Conservation (phyloP, 2,329 filamentous ascomycete genomes). For the Apiospora aurea region DNA sequence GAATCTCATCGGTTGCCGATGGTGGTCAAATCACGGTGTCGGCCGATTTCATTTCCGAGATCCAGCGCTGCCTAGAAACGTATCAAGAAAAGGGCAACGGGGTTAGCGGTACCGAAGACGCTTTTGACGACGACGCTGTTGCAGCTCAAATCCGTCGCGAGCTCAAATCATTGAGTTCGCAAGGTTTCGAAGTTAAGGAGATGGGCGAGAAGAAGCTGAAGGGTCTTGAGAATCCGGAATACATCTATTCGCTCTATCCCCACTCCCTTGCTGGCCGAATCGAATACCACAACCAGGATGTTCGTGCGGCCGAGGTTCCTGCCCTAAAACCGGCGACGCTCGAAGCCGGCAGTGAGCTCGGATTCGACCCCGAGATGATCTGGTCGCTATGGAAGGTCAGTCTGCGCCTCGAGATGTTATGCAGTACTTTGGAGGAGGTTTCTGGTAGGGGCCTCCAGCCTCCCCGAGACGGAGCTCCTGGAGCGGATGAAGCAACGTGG, state of each 20-base stretch:
- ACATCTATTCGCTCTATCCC: slow-evolving; percentile 94
- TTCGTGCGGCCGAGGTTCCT: slow-evolving; percentile 44
- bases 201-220: slow-evolving; percentile 95
- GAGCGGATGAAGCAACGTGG: slow-evolving; percentile 72
- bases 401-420: slow-evolving; percentile 90
- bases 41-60: slow-evolving; percentile 95
- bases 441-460: slow-evolving; percentile 70
- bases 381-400: slow-evolving; percentile 92
- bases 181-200: slow-evolving; percentile 97
- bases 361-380: slow-evolving; percentile 82
- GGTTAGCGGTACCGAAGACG: slow-evolving; percentile 74
- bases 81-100: slow-evolving; percentile 83
- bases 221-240: slow-evolving; percentile 95
- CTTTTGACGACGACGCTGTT: slow-evolving; percentile 76
- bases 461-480: slow-evolving; percentile 83
- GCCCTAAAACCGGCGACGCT: slow-evolving; percentile 66
- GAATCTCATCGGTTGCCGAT: slow-evolving; percentile 93
- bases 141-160: slow-evolving; percentile 85
- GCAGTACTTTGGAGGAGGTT: slow-evolving; percentile 81
- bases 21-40: slow-evolving; percentile 97
- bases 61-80: slow-evolving; percentile 87
- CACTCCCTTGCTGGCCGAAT: slow-evolving; percentile 85
- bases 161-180: slow-evolving; percentile 82
- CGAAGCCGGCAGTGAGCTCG: slow-evolving; percentile 69
- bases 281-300: slow-evolving; percentile 66